Evolutionary conservation across 177 flowering plant genomes (phyloP).

Genomic region (Vitis hybrid): DNA sequence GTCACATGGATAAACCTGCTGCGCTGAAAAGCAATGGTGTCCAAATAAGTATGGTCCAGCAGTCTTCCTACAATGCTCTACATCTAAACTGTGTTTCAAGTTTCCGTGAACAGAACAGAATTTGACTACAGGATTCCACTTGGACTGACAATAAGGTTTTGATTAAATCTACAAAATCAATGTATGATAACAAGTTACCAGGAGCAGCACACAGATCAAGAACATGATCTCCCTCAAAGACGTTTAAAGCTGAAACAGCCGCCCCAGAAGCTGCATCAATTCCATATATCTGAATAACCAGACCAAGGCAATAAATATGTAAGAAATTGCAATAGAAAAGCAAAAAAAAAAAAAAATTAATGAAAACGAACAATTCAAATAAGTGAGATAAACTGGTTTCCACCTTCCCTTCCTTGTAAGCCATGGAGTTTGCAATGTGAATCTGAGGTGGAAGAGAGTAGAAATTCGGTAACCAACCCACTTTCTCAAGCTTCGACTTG

Average conservation of each 20-base stretch:
- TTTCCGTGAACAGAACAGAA: no score
- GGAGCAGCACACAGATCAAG: conserved; percentile 99
- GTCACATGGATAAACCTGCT: no score
- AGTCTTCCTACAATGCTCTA: no score
- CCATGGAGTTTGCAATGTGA: conserved; percentile 64
- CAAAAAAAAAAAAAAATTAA: background rate
- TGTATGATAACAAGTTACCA: conserved; percentile 36
- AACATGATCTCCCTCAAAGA: conserved; percentile 77
- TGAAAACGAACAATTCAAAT: background rate
- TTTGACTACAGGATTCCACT: no score
- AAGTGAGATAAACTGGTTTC: background rate
- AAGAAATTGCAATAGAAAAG: background rate
- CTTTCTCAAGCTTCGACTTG: conserved; percentile 51
- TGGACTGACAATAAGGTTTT: no score
- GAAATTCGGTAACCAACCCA: conserved; percentile 69
- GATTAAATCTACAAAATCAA: background rate
- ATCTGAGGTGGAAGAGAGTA: conserved; percentile 60
- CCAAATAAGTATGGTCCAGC: background rate
- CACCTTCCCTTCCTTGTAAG: conserved; percentile 75
- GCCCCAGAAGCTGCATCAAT: conserved; percentile 97
- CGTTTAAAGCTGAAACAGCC: conserved; percentile 75
- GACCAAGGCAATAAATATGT: background rate
- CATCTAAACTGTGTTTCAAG: no score
- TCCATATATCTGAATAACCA: conserved; percentile 70
- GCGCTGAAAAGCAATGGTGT: background rate